Conservation (phyloP, 169 alveolate genomes). For the Plasmodium coatneyi region DNA sequence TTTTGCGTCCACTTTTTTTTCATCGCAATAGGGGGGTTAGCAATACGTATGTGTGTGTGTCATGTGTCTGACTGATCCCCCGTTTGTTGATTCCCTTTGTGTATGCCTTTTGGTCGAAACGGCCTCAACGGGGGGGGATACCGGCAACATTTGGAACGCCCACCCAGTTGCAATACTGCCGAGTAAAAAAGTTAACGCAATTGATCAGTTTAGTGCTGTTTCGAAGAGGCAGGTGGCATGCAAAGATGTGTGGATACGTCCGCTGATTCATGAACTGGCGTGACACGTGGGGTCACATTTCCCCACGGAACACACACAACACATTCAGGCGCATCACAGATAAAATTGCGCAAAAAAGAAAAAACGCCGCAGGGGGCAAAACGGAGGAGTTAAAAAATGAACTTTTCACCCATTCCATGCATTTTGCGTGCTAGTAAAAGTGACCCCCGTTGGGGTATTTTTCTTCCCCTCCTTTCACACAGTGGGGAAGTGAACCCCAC, state of each 20-base stretch:
- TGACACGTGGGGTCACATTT: too few relatives aligned
- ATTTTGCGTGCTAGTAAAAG: background rate
- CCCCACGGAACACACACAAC: too few relatives aligned
- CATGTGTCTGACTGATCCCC: too few relatives aligned
- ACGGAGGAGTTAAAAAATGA: background rate
- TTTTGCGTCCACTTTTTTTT: background rate
- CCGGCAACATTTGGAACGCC: background rate
- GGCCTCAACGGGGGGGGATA: background rate
- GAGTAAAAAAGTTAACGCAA: background rate
- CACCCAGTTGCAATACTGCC: background rate
- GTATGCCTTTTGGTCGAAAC: background rate
- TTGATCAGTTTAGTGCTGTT: background rate
- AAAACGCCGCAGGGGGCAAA: background rate
- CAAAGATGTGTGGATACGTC: background rate
- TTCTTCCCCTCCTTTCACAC: background rate
- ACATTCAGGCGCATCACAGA: background rate
- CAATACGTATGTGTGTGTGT: background rate
- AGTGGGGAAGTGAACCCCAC: constrained; percentile 22
- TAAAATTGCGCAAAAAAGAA: background rate
- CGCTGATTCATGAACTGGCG: background rate
- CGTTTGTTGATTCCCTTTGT: too few relatives aligned
- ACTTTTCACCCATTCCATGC: background rate
- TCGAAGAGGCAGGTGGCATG: background rate
- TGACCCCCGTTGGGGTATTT: background rate
- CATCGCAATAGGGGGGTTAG: background rate